phyloP scores from a whole-genome alignment of 106 monocot species.

The Narthecium ossifragum region DNA sequence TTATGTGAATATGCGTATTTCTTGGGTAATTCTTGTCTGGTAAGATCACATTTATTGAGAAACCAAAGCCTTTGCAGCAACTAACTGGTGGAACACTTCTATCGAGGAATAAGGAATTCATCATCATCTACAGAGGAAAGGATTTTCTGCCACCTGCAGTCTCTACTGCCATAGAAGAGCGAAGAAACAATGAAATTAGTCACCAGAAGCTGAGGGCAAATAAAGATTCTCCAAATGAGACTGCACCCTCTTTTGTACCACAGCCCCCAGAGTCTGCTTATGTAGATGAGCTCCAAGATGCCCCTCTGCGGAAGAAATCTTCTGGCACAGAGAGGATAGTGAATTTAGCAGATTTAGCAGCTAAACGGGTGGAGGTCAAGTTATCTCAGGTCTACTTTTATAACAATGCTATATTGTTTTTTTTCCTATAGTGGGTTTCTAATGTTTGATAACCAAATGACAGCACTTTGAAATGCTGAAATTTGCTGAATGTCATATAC shows the following conservation, averaged over 20 bases:
- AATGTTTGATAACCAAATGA: too few relatives aligned
- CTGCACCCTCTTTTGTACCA: background rate
- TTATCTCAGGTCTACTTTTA: constrained; percentile 50
- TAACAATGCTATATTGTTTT: too few relatives aligned
- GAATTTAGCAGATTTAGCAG: constrained; percentile 15
- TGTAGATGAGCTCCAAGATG: constrained; percentile 8
- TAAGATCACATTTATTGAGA: too few relatives aligned
- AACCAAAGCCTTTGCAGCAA: constrained; percentile 51
- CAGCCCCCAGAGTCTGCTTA: constrained; percentile 4
- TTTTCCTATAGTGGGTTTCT: too few relatives aligned
- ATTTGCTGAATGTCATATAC: too few relatives aligned
- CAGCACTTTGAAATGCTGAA: too few relatives aligned
- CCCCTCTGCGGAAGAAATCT: constrained; percentile 2
- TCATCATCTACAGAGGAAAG: constrained; percentile 92
- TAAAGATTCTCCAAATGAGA: background rate
- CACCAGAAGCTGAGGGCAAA: constrained; percentile 17
- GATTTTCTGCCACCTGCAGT: constrained; percentile 91
- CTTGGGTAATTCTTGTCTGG: too few relatives aligned
- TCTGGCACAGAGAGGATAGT: constrained; percentile 7
- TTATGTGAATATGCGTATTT: too few relatives aligned
- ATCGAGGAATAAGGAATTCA: constrained; percentile 81
- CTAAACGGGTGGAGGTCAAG: constrained; percentile 36
- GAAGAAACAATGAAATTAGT: constrained; percentile 45
- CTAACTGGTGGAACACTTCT: constrained; percentile 90
- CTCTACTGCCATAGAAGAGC: constrained; percentile 77